phyloP scores from a whole-genome alignment of 345 rosid species.

The Salix exigua region DNA sequence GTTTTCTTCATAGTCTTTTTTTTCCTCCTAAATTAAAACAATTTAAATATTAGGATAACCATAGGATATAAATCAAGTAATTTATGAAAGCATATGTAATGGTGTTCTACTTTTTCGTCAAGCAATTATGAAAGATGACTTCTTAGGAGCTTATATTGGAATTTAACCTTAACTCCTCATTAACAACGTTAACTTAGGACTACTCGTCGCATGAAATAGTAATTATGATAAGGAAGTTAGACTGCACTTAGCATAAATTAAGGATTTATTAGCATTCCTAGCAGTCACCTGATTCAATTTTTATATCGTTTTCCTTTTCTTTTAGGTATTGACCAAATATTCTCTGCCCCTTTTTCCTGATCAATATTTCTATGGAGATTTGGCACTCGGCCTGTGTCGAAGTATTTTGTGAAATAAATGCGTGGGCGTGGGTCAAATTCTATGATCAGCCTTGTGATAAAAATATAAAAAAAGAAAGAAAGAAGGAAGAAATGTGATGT shows the following conservation, averaged over 20 bases:
- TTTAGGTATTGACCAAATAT: constrained; percentile 53
- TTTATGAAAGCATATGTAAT: not conserved
- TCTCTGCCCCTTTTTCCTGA: not conserved
- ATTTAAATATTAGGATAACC: not conserved
- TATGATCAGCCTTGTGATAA: not conserved
- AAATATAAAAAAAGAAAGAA: not conserved
- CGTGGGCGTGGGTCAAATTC: constrained; percentile 25
- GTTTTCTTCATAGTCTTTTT: not conserved
- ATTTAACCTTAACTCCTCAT: not conserved
- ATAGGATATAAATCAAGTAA: not conserved
- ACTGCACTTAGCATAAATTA: constrained; percentile 10
- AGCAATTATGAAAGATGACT: not conserved
- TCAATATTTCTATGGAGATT: not conserved
- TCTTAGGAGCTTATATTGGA: constrained; percentile 20
- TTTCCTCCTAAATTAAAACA: not conserved
- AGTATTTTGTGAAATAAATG: constrained; percentile 13
- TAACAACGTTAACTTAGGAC: not conserved
- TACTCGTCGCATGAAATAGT: not conserved
- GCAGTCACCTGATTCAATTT: not conserved
- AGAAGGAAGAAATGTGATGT: not conserved
- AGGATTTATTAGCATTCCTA: constrained; percentile 6
- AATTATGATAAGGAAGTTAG: constrained; percentile 12
- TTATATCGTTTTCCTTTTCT: constrained; percentile 24
- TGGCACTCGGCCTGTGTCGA: constrained; percentile 14
- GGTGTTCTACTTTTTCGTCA: not conserved